Percentiles rank a stretch among this genome's conserved stretches.
These are phyloP conservation scores for Aspergillus puulaauensis DNA, from an alignment of 2,329 filamentous ascomycete genomes.

Conservation along the genomic window DNA sequence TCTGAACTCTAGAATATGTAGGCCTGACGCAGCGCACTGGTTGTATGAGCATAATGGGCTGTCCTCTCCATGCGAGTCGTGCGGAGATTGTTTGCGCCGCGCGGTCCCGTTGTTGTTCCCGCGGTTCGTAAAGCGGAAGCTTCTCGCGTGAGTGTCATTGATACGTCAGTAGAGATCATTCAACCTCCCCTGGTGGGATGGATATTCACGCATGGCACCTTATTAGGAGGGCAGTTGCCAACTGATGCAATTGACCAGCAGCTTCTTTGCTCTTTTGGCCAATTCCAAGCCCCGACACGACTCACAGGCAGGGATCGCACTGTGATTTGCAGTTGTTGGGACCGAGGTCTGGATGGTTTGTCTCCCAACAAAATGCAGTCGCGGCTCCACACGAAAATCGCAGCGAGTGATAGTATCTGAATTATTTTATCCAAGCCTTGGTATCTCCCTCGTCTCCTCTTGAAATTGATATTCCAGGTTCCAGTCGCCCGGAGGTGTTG, in stretches of 20 bases:
- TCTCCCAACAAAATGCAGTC: conserved; percentile 17
- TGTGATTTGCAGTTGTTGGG: conserved; percentile 11
- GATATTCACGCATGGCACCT: background rate
- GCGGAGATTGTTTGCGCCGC: background rate
- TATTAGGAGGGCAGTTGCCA: background rate
- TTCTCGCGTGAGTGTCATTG: conserved; percentile 6
- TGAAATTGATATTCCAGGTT: background rate
- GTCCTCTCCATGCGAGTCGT: background rate
- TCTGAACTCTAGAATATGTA: background rate
- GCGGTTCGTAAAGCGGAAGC: conserved; percentile 3
- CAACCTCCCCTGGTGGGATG: background rate
- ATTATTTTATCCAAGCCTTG: background rate
- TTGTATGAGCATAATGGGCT: background rate
- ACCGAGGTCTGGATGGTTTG: conserved; percentile 12
- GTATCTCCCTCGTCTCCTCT: background rate
- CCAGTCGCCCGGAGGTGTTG: background rate
- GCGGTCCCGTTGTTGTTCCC: background rate
- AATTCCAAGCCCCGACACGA: background rate
- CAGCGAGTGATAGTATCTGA: background rate
- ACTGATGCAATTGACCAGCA: background rate
- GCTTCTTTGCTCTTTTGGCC: background rate
- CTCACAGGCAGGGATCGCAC: conserved; percentile 9
- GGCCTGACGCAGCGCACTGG: background rate
- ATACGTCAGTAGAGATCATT: background rate
- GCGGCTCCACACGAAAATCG: conserved; percentile 14